These are phyloP conservation scores for Saccharomyces mikatae DNA, from an alignment of 805 yeast genomes.

Conservation along the genomic window DNA sequence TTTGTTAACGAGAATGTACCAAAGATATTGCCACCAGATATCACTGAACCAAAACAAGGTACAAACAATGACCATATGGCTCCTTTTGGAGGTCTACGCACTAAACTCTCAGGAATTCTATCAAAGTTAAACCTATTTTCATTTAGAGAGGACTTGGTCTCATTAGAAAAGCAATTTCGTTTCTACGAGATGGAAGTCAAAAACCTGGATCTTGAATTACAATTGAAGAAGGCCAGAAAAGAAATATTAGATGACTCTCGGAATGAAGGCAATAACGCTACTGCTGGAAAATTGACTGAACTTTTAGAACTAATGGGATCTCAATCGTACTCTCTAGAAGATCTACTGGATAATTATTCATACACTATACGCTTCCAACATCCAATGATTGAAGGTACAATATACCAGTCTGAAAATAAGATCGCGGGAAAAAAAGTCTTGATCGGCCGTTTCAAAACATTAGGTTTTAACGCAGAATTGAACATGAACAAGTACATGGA, in stretches of 20 bases:
- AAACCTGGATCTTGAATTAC: neutral
- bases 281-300: slow-evolving; percentile 4
- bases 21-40: slow-evolving; percentile 3
- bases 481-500: slow-evolving; percentile 15
- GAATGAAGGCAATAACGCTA: slow-evolving; percentile 1
- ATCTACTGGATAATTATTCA: slow-evolving; percentile 15
- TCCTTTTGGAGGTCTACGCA: neutral
- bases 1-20: slow-evolving; percentile 14
- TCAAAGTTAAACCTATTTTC: neutral
- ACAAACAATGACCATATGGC: neutral
- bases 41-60: neutral
- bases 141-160: neutral
- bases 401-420: slow-evolving; percentile 21
- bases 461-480: slow-evolving; percentile 11
- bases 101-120: neutral
- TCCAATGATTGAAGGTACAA: slow-evolving; percentile 7
- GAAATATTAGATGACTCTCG: neutral
- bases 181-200: slow-evolving; percentile 3
- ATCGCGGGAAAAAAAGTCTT: slow-evolving; percentile 16
- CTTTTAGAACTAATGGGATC: slow-evolving; percentile 8
- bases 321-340: neutral
- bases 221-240: neutral
- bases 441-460: slow-evolving; percentile 18
- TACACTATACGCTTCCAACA: slow-evolving; percentile 19
- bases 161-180: slow-evolving; percentile 10